Evolutionary conservation across 805 yeast genomes (phyloP).

Genomic region (Ogataea henricii): DNA sequence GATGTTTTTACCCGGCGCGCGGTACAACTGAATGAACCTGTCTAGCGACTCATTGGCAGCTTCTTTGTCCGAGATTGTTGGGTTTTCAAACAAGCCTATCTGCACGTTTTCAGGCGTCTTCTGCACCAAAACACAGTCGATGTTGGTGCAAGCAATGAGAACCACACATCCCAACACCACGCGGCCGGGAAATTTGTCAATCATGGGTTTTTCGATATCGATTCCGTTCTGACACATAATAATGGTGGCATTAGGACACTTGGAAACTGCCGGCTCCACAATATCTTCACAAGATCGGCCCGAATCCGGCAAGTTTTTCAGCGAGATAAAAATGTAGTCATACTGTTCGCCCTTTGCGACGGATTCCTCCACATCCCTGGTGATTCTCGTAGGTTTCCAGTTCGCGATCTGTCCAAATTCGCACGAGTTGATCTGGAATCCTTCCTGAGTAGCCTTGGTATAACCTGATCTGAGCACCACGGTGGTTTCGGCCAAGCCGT

Average conservation of each 20-base stretch:
- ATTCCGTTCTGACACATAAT: slow-evolving; percentile 43
- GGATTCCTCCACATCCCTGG: slow-evolving; percentile 46
- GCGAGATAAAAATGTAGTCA: slow-evolving; percentile 59
- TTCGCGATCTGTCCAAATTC: slow-evolving; percentile 56
- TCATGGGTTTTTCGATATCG: slow-evolving; percentile 40
- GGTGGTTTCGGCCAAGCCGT: slow-evolving; percentile 51
- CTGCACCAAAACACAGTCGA: slow-evolving; percentile 31
- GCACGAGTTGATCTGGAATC: slow-evolving; percentile 58
- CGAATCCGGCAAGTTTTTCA: slow-evolving; percentile 63
- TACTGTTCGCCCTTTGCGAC: slow-evolving; percentile 37
- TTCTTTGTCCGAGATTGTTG: slow-evolving; percentile 23
- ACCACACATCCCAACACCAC: slow-evolving; percentile 41
- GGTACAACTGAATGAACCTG: slow-evolving; percentile 33
- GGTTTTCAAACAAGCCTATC: slow-evolving; percentile 37
- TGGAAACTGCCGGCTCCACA: slow-evolving; percentile 38
- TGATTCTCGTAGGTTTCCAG: slow-evolving; percentile 58
- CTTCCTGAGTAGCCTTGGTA: slow-evolving; percentile 48
- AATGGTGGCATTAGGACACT: slow-evolving; percentile 30
- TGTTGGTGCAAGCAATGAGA: slow-evolving; percentile 34
- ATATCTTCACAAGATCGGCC: slow-evolving; percentile 44
- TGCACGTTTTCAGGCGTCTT: slow-evolving; percentile 35
- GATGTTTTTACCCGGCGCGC: slow-evolving; percentile 25
- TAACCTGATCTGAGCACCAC: slow-evolving; percentile 65
- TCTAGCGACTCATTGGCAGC: slow-evolving; percentile 26
- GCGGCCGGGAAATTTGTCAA: slow-evolving; percentile 35